phyloP scores from a whole-genome alignment of 2,329 filamentous ascomycete genomes.

The Aspergillus sp. region DNA sequence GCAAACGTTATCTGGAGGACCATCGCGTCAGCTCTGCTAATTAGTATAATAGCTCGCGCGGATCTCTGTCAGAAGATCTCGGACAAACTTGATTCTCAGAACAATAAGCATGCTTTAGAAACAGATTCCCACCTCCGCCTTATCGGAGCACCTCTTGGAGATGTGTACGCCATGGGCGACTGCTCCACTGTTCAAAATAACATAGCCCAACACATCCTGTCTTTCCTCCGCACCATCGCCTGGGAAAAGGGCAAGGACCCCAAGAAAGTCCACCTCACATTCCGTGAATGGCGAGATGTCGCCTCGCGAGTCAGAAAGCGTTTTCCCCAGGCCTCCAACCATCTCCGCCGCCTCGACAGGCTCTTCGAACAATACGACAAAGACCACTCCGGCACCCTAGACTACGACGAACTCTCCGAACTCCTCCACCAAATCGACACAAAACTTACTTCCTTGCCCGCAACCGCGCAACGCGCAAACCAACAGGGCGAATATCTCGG shows the following conservation, averaged over 20 bases:
- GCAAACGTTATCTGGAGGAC: conserved; percentile 11
- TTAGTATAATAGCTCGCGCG: conserved; percentile 60
- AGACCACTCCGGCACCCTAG: conserved; percentile 87
- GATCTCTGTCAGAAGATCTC: conserved; percentile 76
- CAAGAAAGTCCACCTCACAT: conserved; percentile 80
- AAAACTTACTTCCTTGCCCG: conserved; percentile 90
- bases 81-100: conserved; percentile 74
- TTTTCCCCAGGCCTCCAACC: conserved; percentile 86
- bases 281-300: conserved; percentile 82
- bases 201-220: conserved; percentile 83
- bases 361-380: conserved; percentile 91
- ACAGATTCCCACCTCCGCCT: conserved; percentile 92
- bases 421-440: conserved; percentile 88
- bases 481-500: conserved; percentile 94
- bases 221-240: conserved; percentile 82
- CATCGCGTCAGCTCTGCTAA: conserved; percentile 10
- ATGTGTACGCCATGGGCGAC: conserved; percentile 95
- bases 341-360: conserved; percentile 84
- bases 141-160: conserved; percentile 82
- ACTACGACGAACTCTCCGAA: conserved; percentile 88
- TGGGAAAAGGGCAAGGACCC: conserved; percentile 92
- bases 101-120: conserved; percentile 87
- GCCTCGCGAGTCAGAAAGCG: conserved; percentile 80
- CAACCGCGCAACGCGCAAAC: conserved; percentile 92
- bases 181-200: conserved; percentile 98